These are phyloP conservation scores for Malus sieversii DNA, from an alignment of 306 rosid genomes.

Conservation along the genomic window DNA sequence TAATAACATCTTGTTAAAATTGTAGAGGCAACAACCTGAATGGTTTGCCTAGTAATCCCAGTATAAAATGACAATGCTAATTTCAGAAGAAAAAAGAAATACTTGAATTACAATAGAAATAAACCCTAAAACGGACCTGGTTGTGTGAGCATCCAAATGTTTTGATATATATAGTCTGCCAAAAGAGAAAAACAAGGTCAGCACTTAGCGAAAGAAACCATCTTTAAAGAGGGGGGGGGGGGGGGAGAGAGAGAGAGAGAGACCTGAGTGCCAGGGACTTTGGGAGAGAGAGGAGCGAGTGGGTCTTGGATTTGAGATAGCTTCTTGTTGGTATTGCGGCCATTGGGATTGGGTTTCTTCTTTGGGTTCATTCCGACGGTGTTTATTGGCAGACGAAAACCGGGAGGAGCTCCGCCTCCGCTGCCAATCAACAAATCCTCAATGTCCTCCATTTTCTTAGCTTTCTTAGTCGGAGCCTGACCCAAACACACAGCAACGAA, in stretches of 20 bases:
- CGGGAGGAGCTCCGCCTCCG: slow-evolving; percentile 52
- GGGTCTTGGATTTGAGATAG: slow-evolving; percentile 23
- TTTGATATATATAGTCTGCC: slow-evolving; percentile 70
- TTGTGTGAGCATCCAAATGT: slow-evolving; percentile 96
- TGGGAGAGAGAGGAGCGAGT: slow-evolving; percentile 17
- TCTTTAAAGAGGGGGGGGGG: not conserved
- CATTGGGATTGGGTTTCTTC: slow-evolving; percentile 18
- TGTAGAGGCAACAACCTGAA: not conserved
- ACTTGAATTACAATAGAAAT: not conserved
- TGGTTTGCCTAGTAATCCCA: not conserved
- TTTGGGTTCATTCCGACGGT: slow-evolving; percentile 48
- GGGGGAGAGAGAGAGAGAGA: not conserved
- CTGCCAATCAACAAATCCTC: slow-evolving; percentile 57
- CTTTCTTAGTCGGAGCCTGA: not conserved
- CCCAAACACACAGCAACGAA: not conserved
- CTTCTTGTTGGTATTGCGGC: not conserved
- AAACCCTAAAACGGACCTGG: slow-evolving; percentile 36
- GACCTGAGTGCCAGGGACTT: slow-evolving; percentile 83
- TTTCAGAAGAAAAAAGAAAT: not conserved
- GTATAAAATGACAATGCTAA: not conserved
- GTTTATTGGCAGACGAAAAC: slow-evolving; percentile 63
- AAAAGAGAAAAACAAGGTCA: not conserved
- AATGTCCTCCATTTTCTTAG: slow-evolving; percentile 64
- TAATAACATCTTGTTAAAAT: not conserved
- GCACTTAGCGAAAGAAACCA: not conserved